Evolutionary conservation across 2,329 filamentous ascomycete genomes (phyloP).

Genomic region (Thielaviopsis cerberus): DNA sequence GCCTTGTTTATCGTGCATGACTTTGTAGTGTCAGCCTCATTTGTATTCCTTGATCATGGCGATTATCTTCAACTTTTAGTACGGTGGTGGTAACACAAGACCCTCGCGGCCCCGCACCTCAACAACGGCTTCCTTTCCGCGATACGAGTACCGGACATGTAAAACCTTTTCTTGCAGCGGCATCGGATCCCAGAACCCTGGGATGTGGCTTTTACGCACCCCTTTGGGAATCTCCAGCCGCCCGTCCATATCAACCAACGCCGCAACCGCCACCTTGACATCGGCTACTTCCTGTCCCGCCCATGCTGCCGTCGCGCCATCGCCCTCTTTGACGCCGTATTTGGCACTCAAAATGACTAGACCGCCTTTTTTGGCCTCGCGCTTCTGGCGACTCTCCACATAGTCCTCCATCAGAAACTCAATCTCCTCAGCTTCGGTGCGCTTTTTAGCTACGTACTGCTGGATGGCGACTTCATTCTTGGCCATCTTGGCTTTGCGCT

Average conservation of each 20-base stretch:
- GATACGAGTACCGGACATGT: constrained; percentile 25
- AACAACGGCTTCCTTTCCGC: constrained; percentile 12
- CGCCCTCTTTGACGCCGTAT: constrained; percentile 23
- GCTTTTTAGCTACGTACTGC: constrained; percentile 18
- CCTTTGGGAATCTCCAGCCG: constrained; percentile 22
- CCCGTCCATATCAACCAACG: constrained; percentile 24
- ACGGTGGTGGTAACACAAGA: constrained; percentile 14
- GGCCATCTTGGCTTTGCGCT: constrained; percentile 10
- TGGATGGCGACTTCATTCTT: background rate
- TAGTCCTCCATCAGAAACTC: constrained; percentile 24
- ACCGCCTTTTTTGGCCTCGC: constrained; percentile 19
- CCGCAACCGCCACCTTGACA: constrained; percentile 29
- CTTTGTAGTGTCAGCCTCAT: too few relatives aligned
- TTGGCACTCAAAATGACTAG: constrained; percentile 32
- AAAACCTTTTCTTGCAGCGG: constrained; percentile 27
- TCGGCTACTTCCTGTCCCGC: constrained; percentile 28
- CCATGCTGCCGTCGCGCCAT: constrained; percentile 14
- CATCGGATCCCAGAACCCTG: constrained; percentile 34
- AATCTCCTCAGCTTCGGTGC: constrained; percentile 28
- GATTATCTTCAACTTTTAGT: background rate
- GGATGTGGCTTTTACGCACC: constrained; percentile 25
- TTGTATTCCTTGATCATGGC: background rate
- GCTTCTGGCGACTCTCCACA: constrained; percentile 23
- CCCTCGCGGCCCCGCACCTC: constrained; percentile 22
- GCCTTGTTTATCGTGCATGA: background rate